These are phyloP conservation scores for Arctostaphylos glauca DNA, from an alignment of 148 eudicot species.

Conservation along the genomic window DNA sequence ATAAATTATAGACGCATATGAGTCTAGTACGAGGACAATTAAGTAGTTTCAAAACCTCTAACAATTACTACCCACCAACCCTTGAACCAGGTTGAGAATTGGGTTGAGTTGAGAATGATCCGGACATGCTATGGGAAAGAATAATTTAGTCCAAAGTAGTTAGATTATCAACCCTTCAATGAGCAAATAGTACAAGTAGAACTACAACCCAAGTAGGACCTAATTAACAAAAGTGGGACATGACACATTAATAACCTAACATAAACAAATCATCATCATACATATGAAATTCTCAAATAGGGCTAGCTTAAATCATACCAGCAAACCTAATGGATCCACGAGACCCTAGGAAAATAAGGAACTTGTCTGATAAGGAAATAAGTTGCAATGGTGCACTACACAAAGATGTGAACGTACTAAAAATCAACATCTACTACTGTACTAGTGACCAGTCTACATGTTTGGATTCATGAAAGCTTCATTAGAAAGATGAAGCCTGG, in stretches of 20 bases:
- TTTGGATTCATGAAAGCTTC: not conserved
- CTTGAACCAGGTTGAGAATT: no score
- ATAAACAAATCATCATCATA: conserved; percentile 3
- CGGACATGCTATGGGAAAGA: no score
- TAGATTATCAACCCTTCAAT: no score
- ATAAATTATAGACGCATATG: no score
- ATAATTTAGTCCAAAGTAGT: no score
- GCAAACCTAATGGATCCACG: not conserved
- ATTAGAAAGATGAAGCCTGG: conserved; percentile 6
- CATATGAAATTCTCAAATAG: not conserved
- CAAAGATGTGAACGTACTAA: not conserved
- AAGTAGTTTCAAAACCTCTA: no score
- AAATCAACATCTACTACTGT: not conserved
- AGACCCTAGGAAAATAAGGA: not conserved
- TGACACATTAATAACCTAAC: not conserved
- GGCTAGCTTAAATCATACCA: not conserved
- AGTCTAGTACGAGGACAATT: no score
- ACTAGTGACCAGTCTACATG: not conserved
- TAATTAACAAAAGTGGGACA: not conserved
- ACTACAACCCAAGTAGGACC: no score
- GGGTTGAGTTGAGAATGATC: no score
- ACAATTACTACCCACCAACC: no score
- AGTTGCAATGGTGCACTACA: not conserved
- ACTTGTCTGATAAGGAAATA: not conserved
- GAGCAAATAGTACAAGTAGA: no score